phyloP scores from a whole-genome alignment of 192 early-diverging fungal genomes.

The Coemansia sp. region DNA sequence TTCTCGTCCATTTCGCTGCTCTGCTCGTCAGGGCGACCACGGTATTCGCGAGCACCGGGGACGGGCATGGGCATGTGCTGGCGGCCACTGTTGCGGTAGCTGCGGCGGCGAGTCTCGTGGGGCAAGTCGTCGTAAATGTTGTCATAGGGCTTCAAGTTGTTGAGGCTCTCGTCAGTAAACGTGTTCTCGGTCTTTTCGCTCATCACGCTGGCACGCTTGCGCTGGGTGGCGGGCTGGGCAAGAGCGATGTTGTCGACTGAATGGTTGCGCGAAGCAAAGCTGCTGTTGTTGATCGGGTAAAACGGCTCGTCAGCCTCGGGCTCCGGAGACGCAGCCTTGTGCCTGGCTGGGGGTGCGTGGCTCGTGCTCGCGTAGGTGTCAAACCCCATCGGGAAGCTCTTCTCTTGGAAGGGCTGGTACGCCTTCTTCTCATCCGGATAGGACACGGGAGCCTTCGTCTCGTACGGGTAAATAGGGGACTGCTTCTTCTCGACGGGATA shows the following conservation, averaged over 20 bases:
- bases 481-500: constrained; percentile 15
- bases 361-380: constrained; percentile 12
- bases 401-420: background rate
- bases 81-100: background rate
- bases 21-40: background rate
- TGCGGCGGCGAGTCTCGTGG: background rate
- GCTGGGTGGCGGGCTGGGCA: background rate
- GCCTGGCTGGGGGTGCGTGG: background rate
- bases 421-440: constrained; percentile 5
- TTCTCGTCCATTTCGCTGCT: background rate
- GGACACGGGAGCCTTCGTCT: background rate
- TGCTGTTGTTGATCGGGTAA: constrained; percentile 6
- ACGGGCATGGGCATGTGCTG: constrained; percentile 13
- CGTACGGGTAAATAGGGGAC: background rate
- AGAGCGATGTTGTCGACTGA: background rate
- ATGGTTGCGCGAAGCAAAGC: constrained; percentile 4
- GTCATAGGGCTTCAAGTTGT: background rate
- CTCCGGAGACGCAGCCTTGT: background rate
- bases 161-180: constrained; percentile 1
- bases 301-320: constrained; percentile 3
- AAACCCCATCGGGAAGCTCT: constrained; percentile 3
- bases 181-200: background rate
- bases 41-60: background rate
- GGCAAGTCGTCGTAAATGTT: constrained; percentile 3
- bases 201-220: background rate